Evolutionary conservation across 306 rosid species (phyloP), one percentile per base, ranked within the genome.

Genomic region (Dalbergia oliveri): DNA sequence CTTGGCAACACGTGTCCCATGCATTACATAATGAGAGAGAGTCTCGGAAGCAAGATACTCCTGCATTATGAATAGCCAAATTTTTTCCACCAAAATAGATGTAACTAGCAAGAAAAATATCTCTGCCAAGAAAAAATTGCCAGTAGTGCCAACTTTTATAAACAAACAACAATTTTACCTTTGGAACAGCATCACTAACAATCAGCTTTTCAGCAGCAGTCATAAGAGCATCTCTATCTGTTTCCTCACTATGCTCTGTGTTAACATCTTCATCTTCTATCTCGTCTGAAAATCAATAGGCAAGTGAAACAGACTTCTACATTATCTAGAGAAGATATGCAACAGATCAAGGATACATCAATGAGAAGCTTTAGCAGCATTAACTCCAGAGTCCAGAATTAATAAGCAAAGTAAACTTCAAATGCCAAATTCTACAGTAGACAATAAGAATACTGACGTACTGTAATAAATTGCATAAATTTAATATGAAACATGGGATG

Each of bases 41-140:
- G 93, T 90, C 83, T 89, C 97, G 12, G 98, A 85, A 82, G 92
- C 97, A 77, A 93, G 98, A 84, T 85, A 91, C 44, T 89, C 98
- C 99, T 93, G 91, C 91, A 89, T 63, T 53, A 60, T 62, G 56
- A 60, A 81, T 58, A 67, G 70, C 74, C 69, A 73, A 60, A 73
- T 23, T 63, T 79, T 79, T 23, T 59, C 59, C 62, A 74, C 74
- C 58, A 66, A 34, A 50, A 78, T 23, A 63, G 8, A 77, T 61
- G 65, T 77, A 70, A 31, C 44, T 15, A n/a, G 19, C 4, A 70
- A 75, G 45, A 73, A 57, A 77, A 59, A 26, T 33, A 56, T 44
- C 58, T 75, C 60, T 58, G 57, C 67, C 43, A 11, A 43, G 57
- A 18, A 44, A 69, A 49, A 16, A 15, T 26, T 44, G 31, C 56